phyloP scores from a whole-genome alignment of 176 grass and related monocot species.

The Thinopyrum elongatum region DNA sequence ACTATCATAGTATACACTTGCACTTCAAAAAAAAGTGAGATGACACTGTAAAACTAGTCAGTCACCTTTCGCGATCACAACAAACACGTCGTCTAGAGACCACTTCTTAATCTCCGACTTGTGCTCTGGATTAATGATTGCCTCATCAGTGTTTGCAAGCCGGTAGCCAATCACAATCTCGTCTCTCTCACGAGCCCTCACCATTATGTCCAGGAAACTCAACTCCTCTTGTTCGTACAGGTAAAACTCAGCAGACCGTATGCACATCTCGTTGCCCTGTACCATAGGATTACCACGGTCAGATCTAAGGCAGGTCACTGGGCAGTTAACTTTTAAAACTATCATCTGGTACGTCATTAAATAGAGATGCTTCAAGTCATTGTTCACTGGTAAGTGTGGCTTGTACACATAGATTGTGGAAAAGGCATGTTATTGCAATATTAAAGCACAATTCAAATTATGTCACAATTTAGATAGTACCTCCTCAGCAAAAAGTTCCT shows the following conservation, averaged over 20 bases:
- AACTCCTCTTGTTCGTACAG: conserved; percentile 94
- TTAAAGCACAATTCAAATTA: neutral
- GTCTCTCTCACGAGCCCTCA: conserved; percentile 69
- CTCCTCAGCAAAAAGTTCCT: conserved; percentile 96
- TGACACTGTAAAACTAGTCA: conserved; percentile 44
- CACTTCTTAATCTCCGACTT: conserved; percentile 79
- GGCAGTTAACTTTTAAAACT: neutral
- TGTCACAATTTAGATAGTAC: conserved; percentile 31
- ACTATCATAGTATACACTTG: conserved; percentile 48
- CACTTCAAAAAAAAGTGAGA: conserved; percentile 28
- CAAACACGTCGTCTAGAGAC: conserved; percentile 96
- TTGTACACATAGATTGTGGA: neutral
- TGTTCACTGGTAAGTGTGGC: neutral
- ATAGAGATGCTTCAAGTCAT: neutral
- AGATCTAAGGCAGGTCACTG: neutral
- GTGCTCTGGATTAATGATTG: conserved; percentile 77
- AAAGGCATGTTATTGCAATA: neutral
- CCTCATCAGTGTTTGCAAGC: conserved; percentile 65
- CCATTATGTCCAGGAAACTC: conserved; percentile 96
- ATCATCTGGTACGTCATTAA: neutral
- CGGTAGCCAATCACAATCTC: conserved; percentile 97
- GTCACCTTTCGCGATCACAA: conserved; percentile 86
- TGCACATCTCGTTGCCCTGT: conserved; percentile 97
- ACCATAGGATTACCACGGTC: conserved; percentile 7
- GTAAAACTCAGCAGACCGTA: conserved; percentile 85